Percentiles rank a stretch among this genome's conserved stretches.
Conservation (phyloP, 106 monocot genomes). For the Acorus gramineus region DNA sequence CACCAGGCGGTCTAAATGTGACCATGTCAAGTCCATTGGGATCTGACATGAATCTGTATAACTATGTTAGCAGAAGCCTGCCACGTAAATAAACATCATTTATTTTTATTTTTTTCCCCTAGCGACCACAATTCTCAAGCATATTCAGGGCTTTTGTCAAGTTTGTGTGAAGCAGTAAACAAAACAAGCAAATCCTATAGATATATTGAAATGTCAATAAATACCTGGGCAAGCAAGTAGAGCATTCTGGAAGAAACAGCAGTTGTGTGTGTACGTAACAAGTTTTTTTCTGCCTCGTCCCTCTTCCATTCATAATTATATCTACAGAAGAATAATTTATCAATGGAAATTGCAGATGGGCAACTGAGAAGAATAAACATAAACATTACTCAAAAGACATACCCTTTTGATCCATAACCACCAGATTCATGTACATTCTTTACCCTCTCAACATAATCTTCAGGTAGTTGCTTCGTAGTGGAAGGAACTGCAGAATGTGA, state of each 20-base stretch:
- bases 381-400: conserved; percentile 1
- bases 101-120: too few relatives aligned
- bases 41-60: too few relatives aligned
- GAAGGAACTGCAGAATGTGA: conserved; percentile 56
- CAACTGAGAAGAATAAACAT: too few relatives aligned
- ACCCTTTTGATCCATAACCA: conserved; percentile 93
- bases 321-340: conserved; percentile 20
- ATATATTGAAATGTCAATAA: neutral
- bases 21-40: too few relatives aligned
- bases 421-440: conserved; percentile 81
- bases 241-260: conserved; percentile 99
- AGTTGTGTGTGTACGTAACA: conserved; percentile 95
- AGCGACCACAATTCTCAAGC: neutral
- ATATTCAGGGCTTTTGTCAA: neutral
- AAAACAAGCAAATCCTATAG: neutral
- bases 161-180: neutral
- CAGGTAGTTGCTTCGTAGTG: conserved; percentile 63
- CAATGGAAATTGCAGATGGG: neutral
- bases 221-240: conserved; percentile 59
- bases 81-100: too few relatives aligned
- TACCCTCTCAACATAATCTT: conserved; percentile 77
- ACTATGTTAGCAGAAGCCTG: too few relatives aligned
- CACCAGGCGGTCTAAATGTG: too few relatives aligned
- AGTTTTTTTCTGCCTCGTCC: conserved; percentile 90
- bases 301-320: conserved; percentile 95